Percentiles rank a stretch among this genome's conserved stretches.
Conservation (phyloP, 495 filamentous ascomycete genomes). For the Aspergillus homomorphus region DNA sequence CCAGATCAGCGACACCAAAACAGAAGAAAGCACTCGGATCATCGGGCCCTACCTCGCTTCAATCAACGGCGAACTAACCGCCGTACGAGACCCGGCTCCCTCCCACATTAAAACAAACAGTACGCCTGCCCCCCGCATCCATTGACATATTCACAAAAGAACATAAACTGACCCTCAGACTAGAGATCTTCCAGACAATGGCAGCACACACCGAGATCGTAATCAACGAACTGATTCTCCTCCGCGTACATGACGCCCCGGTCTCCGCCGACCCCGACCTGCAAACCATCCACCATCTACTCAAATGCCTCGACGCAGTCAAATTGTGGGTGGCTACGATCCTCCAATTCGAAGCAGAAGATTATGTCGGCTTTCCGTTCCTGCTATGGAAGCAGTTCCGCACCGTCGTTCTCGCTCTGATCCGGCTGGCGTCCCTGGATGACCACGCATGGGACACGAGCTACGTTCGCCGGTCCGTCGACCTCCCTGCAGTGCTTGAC, state of each 20-base stretch:
- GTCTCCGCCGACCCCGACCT: conserved; percentile 17
- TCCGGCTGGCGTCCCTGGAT: conserved; percentile 27
- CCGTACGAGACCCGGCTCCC: conserved; percentile 26
- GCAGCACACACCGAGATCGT: conserved; percentile 23
- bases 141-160: no score
- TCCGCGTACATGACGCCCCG: conserved; percentile 30
- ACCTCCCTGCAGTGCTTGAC: conserved; percentile 30
- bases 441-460: conserved; percentile 36
- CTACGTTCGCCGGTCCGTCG: conserved; percentile 23
- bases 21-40: conserved; percentile 14
- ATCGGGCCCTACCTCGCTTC: conserved; percentile 35
- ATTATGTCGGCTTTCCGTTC: conserved; percentile 23
- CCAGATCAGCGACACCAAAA: conserved; percentile 9
- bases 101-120: conserved; percentile 27
- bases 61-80: conserved; percentile 35
- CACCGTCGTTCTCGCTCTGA: conserved; percentile 26
- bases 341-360: conserved; percentile 18
- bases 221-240: conserved; percentile 25
- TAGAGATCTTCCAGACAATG: conserved; percentile 10
- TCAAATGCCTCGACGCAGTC: conserved; percentile 17
- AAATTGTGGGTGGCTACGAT: conserved; percentile 28
- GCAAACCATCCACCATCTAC: conserved; percentile 11
- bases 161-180: no score
- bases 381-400: conserved; percentile 17
- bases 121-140: conserved; percentile 13